Percentiles rank a stretch among this genome's conserved stretches.
Evolutionary conservation across 1,284 basidiomycete species (phyloP).

Genomic region (Microbotryum intermedium): DNA sequence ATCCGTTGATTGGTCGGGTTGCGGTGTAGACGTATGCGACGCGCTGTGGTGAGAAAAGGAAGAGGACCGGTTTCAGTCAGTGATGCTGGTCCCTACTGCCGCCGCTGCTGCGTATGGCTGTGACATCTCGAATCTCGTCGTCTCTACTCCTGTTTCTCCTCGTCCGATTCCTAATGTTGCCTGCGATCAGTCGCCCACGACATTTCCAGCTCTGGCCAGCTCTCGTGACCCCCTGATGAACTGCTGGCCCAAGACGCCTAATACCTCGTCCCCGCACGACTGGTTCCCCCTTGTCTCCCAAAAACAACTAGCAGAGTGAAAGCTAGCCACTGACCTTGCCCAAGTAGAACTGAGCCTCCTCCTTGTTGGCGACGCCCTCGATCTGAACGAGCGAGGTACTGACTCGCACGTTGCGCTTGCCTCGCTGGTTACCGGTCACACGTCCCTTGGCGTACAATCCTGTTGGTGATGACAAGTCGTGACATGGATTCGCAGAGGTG

Average conservation of each 20-base stretch:
- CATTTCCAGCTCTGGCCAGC: too few relatives aligned
- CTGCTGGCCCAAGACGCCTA: neutral
- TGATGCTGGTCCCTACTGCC: neutral
- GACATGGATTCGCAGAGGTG: neutral
- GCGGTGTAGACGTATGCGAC: conserved; percentile 84
- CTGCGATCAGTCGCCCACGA: too few relatives aligned
- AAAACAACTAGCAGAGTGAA: neutral
- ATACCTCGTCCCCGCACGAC: neutral
- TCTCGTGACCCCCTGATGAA: neutral
- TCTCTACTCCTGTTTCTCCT: neutral
- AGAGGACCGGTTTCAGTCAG: conserved; percentile 6
- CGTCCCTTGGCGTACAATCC: conserved; percentile 86
- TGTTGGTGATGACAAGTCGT: neutral
- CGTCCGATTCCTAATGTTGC: neutral
- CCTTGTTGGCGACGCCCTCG: conserved; percentile 87
- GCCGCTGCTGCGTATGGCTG: too few relatives aligned
- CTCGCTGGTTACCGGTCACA: conserved; percentile 95
- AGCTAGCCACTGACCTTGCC: conserved; percentile 67
- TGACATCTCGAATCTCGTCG: too few relatives aligned
- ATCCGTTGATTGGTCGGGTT: conserved; percentile 39
- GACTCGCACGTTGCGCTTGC: conserved; percentile 89
- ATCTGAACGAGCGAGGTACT: conserved; percentile 95
- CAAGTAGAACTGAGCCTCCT: conserved; percentile 93
- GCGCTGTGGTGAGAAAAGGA: conserved; percentile 50
- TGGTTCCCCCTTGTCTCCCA: neutral